Base-by-base conservation (phyloP, 495 filamentous ascomycete species). In the Sabuloglossum arenarium region DNA sequence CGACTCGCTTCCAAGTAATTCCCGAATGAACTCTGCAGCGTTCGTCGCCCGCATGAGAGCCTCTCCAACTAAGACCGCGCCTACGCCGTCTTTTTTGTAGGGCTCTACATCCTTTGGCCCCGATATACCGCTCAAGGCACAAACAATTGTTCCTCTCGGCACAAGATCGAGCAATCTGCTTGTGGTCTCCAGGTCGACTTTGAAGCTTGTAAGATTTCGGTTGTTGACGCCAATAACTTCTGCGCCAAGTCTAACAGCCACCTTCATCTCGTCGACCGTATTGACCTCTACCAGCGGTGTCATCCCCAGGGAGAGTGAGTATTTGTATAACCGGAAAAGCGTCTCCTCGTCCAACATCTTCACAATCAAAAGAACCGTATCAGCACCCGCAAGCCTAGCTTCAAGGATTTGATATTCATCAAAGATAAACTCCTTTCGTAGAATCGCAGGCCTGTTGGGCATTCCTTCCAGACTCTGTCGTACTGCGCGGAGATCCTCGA, bases 221-320 rank as follows among this genome's bases (percentile, higher is more conserved):
- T 99, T 99, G 68, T 99, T 99, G 62, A 99, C 91, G 9, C 91
- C 91, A 62, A 99, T 95, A 25, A 93, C 88, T 66, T 88, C 81
- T n/a, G 91, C 75, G 16, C 91, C 93, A 9, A 99, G 73, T 27
- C 84, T 77, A 25, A 94, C 80, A 11, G 91, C 91, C 32, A 79
- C 80, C 42, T 81, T 71, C 88, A 96, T 97, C 69, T 99, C 91
- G 39, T 89, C 86, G 0, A 81, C 75, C 21, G 82, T 97, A 62
- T 99, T 93, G 23, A 99, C 91, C 65, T 99, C 91, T 27, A 99
- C 93, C 16, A 99, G 69, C 23, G 91, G 91, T 68, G 97, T 93
- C 91, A 99, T 99, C 28, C 89, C 90, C 1, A 99, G 77, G 14
- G 82, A 85, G 53, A 80, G 76, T 3, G 88, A 94, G 69, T 96